Evolutionary conservation across 2,329 filamentous ascomycete genomes (phyloP).

Genomic region (Alternaria atra): DNA sequence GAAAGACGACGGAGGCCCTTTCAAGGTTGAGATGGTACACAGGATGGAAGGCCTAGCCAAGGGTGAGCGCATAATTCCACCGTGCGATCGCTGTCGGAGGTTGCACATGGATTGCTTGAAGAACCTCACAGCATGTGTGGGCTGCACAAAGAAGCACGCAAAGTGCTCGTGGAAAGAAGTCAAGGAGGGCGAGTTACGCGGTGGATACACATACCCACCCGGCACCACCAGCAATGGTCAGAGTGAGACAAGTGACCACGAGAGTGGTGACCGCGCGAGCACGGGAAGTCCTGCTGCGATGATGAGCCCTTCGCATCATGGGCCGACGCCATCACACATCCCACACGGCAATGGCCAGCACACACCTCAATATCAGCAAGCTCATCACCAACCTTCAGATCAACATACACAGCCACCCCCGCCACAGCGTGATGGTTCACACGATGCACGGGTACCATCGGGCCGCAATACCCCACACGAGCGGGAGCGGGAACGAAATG

Average conservation of each 20-base stretch:
- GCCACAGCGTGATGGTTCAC: slow-evolving; percentile 19
- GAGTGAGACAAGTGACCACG: slow-evolving; percentile 45
- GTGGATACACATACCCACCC: slow-evolving; percentile 34
- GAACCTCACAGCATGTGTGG: slow-evolving; percentile 84
- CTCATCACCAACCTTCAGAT: slow-evolving; percentile 12
- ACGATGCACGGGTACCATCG: slow-evolving; percentile 28
- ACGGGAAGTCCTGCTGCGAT: slow-evolving; percentile 41
- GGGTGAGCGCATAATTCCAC: slow-evolving; percentile 79
- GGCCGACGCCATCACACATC: slow-evolving; percentile 30
- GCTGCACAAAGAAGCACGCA: slow-evolving; percentile 89
- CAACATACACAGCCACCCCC: slow-evolving; percentile 3
- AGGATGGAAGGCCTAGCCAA: slow-evolving; percentile 78
- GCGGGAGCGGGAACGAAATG: slow-evolving; percentile 30
- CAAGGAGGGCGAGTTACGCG: slow-evolving; percentile 72
- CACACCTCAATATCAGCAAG: slow-evolving; percentile 30
- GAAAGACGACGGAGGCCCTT: slow-evolving; percentile 66
- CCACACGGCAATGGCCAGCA: slow-evolving; percentile 28
- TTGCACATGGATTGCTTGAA: slow-evolving; percentile 84
- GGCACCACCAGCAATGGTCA: slow-evolving; percentile 38
- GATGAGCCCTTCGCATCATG: slow-evolving; percentile 37
- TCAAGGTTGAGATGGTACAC: slow-evolving; percentile 72
- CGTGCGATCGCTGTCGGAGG: slow-evolving; percentile 83
- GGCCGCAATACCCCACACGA: slow-evolving; percentile 37
- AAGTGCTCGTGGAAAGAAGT: slow-evolving; percentile 87
- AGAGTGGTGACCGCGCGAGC: slow-evolving; percentile 39